phyloP scores from a whole-genome alignment of 2,329 filamentous ascomycete genomes.

The Sporothrix sp. region DNA sequence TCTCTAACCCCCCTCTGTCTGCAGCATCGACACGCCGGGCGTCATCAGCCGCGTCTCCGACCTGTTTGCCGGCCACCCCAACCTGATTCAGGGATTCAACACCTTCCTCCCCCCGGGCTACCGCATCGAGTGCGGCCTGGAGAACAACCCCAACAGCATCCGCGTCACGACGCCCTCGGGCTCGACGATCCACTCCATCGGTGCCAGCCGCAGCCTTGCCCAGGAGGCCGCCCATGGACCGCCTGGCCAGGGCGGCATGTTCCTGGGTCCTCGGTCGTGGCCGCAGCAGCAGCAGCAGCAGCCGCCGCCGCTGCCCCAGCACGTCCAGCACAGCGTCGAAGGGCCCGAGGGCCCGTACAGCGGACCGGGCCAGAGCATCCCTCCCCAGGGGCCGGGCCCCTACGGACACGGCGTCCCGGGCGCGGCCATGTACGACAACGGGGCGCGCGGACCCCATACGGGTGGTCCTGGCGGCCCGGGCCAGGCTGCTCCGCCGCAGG shows the following conservation, averaged over 20 bases:
- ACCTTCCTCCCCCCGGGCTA: slow-evolving; percentile 95
- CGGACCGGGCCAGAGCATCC: slow-evolving; percentile 43
- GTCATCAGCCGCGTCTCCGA: slow-evolving; percentile 95
- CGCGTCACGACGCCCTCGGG: slow-evolving; percentile 95
- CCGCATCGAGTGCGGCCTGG: slow-evolving; percentile 88
- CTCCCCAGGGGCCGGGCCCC: slow-evolving; percentile 24
- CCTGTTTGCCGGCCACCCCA: slow-evolving; percentile 90
- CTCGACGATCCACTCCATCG: slow-evolving; percentile 88
- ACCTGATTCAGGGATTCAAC: slow-evolving; percentile 94
- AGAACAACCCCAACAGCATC: slow-evolving; percentile 91
- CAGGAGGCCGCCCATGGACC: slow-evolving; percentile 33
- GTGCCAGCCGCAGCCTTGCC: slow-evolving; percentile 37
- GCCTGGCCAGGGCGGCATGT: slow-evolving; percentile 30
- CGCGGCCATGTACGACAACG: slow-evolving; percentile 13
- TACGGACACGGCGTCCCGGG: slow-evolving; percentile 20
- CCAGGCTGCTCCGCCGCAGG: slow-evolving; percentile 23
- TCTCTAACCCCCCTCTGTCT: not conserved
- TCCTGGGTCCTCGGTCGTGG: slow-evolving; percentile 34
- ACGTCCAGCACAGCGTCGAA: slow-evolving; percentile 49
- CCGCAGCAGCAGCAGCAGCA: slow-evolving; percentile 44
- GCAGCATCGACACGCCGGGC: slow-evolving; percentile 85
- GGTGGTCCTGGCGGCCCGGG: slow-evolving; percentile 5
- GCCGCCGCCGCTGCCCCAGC: slow-evolving; percentile 51
- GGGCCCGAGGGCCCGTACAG: slow-evolving; percentile 55
- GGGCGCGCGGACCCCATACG: slow-evolving; percentile 5